Percentiles rank a stretch among this genome's conserved stretches.
Conservation (phyloP, 225 moss, liverwort and hornwort genomes). For the Physcomitrellopsis africana region DNA sequence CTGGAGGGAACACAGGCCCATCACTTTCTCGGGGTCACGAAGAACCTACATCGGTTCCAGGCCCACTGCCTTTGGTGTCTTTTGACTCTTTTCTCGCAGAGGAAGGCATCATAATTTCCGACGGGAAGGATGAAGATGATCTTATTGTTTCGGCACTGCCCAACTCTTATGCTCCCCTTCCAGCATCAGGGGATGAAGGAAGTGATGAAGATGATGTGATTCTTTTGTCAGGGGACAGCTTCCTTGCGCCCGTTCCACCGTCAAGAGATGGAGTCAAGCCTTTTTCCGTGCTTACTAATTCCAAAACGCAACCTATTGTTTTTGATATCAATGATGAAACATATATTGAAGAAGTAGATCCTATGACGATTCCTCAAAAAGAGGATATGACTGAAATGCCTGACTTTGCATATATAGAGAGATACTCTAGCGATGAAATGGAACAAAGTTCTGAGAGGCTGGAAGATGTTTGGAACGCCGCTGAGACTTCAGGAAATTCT, state of each 20-base stretch:
- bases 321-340: slow-evolving; percentile 36
- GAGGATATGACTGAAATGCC: background rate
- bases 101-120: slow-evolving; percentile 22
- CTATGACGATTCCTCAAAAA: slow-evolving; percentile 7
- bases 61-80: background rate
- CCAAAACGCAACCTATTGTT: slow-evolving; percentile 36
- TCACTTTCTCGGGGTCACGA: slow-evolving; percentile 32
- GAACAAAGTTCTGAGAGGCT: slow-evolving; percentile 28
- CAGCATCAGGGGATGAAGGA: background rate
- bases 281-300: slow-evolving; percentile 26
- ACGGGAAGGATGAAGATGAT: slow-evolving; percentile 32
- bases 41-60: background rate
- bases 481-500: slow-evolving; percentile 32
- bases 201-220: slow-evolving; percentile 26
- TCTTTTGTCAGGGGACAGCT: background rate
- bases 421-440: slow-evolving; percentile 38
- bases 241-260: background rate
- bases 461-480: slow-evolving; percentile 20
- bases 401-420: slow-evolving; percentile 29
- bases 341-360: slow-evolving; percentile 24
- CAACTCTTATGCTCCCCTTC: background rate
- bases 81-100: slow-evolving; percentile 48
- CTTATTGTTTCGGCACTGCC: background rate
- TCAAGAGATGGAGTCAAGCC: background rate
- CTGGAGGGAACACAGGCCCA: slow-evolving; percentile 37